Base-by-base conservation (phyloP, 305 asterid genomes). In the Fraxinus floribunda region DNA sequence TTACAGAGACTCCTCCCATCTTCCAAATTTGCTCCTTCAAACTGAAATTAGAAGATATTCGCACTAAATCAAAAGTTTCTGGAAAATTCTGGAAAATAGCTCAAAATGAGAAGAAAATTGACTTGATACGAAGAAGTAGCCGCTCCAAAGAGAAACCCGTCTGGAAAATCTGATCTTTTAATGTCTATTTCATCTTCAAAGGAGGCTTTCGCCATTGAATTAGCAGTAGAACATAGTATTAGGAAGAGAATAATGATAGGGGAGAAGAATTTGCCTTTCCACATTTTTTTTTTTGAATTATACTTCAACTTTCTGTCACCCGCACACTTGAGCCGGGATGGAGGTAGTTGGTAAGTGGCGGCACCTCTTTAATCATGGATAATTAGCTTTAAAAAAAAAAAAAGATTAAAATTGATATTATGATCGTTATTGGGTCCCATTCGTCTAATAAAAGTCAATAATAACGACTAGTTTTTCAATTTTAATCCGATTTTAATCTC, bases 111-210 rank as follows among this genome's bases (percentile, higher is more conserved):
- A 32, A 78, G 5, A 4, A 72, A 52, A 18, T 60, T 1, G 75
- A 93, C 97, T 87, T 94, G 98, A 82, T 93, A 94, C 0, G 98
- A 88, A 35, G 98, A 94, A 83, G 98, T 91, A 18, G 97, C 85
- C 57, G 92, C 90, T 62, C 98, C 95, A 72, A 95, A 93, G 85
- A 91, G 86, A 86, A 95, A 95, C 71, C 89, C 94, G 83, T 83
- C 68, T 24, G 97, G 92, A 39, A 95, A 95, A 55, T 95, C 90
- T 1, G 91, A 88, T 83, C 89, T 89, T 79, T 83, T 82, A 81
- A 89, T 71, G 29, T 84, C 32, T 35, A 11, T 2, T 73, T 18
- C 70, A 62, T 84, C 83, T 16, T 81, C 79, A 26, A 18, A 30
- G 78, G 86, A 74, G 41, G 86, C 87, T 74, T 81, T 68, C 57